Base-by-base conservation (phyloP, 495 filamentous ascomycete genomes). In the Penicillium canariense region DNA sequence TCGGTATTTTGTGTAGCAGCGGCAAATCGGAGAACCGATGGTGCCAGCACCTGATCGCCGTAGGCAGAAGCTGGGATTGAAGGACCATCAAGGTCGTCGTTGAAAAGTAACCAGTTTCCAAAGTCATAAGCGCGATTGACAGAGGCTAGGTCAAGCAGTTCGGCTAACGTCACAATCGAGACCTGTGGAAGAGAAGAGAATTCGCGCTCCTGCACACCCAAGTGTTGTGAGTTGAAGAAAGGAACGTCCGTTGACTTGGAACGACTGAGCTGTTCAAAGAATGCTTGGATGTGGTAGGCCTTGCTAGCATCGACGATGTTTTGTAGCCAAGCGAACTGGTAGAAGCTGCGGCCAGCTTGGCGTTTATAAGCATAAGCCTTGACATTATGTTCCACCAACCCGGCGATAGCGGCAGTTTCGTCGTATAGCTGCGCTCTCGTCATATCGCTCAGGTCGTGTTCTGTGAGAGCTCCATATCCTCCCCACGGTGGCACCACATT, bases 1-100 rank as follows among this genome's bases (percentile, higher is more conserved):
- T 64, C 50, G 7, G 54, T 52, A 53, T 87, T 78, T 34, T 71
- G 64, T 4, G 80, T 76, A 17, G 80, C 77, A 22, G 74, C 67
- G 5, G 82, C 84, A 58, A 83, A 86, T 8, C 81, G 76, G 14
- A 87, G 60, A 22, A 87, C 71, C 1, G 82, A 72, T n/a, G 82
- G 77, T 4, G 80, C 74, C 23, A 87, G 50, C 25, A 56, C 62
- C 15, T 74, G 75, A 40, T 81, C 61, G 1, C 63, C 57, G 58
- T 86, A 87, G 27, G 73, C 52, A 22, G 54, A 56, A 5, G 55
- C 50, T 36, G 73, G 65, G n/a, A 87, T 80, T 0, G 79, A 23
- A 23, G 81, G 81, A 5, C 82, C 84, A 60, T 87, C 84, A 2
- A 82, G 50, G 45, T 82, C 82, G 27, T 76, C 54, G 9, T 76